A percentile compares a stretch with the other conserved stretches of the same genome.
phyloP scores from a whole-genome alignment of 2,329 filamentous ascomycete genomes.

The Eutypella sp. region DNA sequence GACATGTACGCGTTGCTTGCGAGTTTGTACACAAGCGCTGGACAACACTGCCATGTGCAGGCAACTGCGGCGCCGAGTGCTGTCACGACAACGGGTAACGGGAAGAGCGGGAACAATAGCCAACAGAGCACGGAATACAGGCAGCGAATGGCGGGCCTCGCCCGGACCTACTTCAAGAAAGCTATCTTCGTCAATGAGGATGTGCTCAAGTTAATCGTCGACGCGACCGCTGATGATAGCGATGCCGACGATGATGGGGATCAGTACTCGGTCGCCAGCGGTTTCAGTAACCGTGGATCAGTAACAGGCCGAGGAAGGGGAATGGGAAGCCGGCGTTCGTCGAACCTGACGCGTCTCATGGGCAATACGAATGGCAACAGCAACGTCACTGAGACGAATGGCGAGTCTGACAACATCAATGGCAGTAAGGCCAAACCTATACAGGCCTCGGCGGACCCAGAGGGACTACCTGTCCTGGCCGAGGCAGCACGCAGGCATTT shows the following conservation, averaged over 20 bases:
- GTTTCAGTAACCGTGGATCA: neutral
- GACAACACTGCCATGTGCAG: neutral
- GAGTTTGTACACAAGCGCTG: constrained; percentile 1
- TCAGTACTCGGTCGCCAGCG: neutral
- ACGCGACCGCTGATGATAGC: neutral
- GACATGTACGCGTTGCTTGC: constrained; percentile 1
- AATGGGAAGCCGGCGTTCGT: neutral
- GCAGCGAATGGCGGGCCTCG: neutral
- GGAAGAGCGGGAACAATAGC: neutral
- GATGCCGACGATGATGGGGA: neutral
- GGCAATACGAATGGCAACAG: neutral
- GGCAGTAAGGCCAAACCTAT: too few relatives aligned
- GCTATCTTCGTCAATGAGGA: neutral
- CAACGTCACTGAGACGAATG: too few relatives aligned
- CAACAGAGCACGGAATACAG: neutral
- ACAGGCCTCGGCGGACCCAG: too few relatives aligned
- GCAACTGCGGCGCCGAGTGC: neutral
- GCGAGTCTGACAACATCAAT: too few relatives aligned
- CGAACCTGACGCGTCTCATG: neutral
- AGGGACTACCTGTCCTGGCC: too few relatives aligned
- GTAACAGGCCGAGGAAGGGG: neutral
- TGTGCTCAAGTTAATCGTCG: neutral
- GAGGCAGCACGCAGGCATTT: neutral
- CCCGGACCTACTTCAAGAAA: neutral
- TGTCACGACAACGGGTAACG: too few relatives aligned